A percentile compares a stretch with the other conserved stretches of the same genome.
Conservation (phyloP, 2,329 filamentous ascomycete genomes). For the Fusarium ramigenum region DNA sequence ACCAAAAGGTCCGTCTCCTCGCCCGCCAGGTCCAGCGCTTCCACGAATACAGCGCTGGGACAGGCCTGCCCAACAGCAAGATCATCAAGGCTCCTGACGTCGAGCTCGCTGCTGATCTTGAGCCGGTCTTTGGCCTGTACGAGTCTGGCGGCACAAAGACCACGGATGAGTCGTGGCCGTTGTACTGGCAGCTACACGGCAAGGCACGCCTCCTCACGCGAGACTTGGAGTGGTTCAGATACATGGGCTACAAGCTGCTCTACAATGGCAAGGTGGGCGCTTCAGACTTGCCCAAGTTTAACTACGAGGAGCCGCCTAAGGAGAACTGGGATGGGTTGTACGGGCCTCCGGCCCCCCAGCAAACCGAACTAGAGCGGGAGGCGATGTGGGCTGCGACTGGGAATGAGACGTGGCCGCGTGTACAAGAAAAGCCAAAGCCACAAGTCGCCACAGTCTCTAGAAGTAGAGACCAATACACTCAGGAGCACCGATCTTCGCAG, state of each 20-base stretch:
- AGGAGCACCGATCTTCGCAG: accelerated
- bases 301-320: not conserved
- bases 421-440: not conserved
- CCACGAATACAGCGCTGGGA: not conserved
- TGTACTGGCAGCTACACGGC: not conserved
- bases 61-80: not conserved
- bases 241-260: accelerated
- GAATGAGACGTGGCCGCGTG: not conserved
- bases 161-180: not conserved
- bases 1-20: not conserved
- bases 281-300: not conserved
- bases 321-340: not conserved
- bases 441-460: accelerated
- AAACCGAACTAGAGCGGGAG: not conserved
- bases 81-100: not conserved
- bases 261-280: not conserved
- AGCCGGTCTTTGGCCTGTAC: not conserved
- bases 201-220: not conserved
- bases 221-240: not conserved
- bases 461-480: accelerated
- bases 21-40: not conserved
- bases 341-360: not conserved
- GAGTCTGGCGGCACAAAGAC: not conserved
- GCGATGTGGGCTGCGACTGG: not conserved
- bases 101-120: not conserved